phyloP scores from a whole-genome alignment of 106 monocot species.

The Apostasia ramifera region DNA sequence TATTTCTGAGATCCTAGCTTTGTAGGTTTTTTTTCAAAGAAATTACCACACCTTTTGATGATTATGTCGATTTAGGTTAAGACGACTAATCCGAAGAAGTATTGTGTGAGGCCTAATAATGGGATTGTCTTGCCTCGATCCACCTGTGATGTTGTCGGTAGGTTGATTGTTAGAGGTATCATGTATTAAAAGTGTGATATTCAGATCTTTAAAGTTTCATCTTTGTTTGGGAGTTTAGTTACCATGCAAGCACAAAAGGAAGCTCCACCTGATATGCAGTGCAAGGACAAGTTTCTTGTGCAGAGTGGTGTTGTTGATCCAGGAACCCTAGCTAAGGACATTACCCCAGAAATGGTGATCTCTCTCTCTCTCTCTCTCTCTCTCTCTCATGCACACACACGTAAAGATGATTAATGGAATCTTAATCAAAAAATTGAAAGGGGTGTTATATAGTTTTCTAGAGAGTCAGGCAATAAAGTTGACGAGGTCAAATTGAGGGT shows the following conservation, averaged over 20 bases:
- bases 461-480: conserved; percentile 66
- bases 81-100: conserved; percentile 91
- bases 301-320: conserved; percentile 52
- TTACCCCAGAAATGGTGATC: conserved; percentile 71
- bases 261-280: conserved; percentile 69
- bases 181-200: background rate
- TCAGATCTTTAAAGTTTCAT: background rate
- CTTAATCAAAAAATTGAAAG: too few relatives aligned
- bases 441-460: conserved; percentile 40
- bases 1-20: background rate
- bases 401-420: too few relatives aligned
- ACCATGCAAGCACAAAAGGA: conserved; percentile 99
- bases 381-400: too few relatives aligned
- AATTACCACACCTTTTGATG: background rate
- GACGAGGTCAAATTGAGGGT: conserved; percentile 81
- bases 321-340: conserved; percentile 55
- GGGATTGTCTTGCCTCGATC: conserved; percentile 66
- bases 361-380: too few relatives aligned
- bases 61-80: conserved; percentile 49
- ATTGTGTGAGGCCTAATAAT: conserved; percentile 81
- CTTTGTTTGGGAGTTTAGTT: conserved; percentile 28
- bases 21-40: background rate
- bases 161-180: background rate
- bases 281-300: conserved; percentile 88
- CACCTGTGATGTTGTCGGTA: conserved; percentile 74